Evolutionary conservation across 106 monocot genomes (phyloP), one percentile per base, ranked within the genome.

Genomic region (Apostasia shenzhenica): DNA sequence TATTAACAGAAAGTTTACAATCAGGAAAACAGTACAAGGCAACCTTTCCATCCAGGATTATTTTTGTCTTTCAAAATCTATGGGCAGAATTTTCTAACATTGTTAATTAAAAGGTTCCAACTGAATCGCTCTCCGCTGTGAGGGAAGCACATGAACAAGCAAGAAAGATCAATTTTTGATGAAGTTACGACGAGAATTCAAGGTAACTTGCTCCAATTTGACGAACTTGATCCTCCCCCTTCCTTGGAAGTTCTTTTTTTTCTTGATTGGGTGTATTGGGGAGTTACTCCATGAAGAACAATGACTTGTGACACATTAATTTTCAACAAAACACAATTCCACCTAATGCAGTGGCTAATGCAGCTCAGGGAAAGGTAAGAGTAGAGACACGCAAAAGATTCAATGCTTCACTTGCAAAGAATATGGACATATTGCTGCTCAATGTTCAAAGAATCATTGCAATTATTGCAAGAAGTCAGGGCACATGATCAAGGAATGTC

Each of bases 341-440:
- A 2, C 2, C 9, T 2, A 54, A 54, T 8, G 8, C 8, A 11
- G 8, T 54, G 8, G 10, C 13, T 7, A 0, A 40, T 60, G 41
- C 71, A 44, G 12, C 40, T 42, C 71, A 72, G 13, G 26, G 48
- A 1, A 59, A 72, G 11, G 2, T 0, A 5, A 59, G 9, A 13
- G 59, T 3, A 46, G 5, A n/a, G 26, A 71, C 10, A 71, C 59
- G 48, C 2, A 48, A 14, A 41, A 6, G 5, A 2, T 73, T 1
- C 52, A 73, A 10, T 72, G 63, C 41, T 63, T 37, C 40, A n/a
- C 52, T 44, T 72, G 63, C 63, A 72, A 63, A 54, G 53, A 53
- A 6, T 72, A 60, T 72, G 42, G 63, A 10, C 54, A 73, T 64
- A 51, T 63, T n/a, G 40, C 5, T 52, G 8, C 13, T 5, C 51